Evolutionary conservation across 805 yeast genomes (phyloP), one percentile per base, ranked within the genome.

Genomic region (Millerozyma miso): DNA sequence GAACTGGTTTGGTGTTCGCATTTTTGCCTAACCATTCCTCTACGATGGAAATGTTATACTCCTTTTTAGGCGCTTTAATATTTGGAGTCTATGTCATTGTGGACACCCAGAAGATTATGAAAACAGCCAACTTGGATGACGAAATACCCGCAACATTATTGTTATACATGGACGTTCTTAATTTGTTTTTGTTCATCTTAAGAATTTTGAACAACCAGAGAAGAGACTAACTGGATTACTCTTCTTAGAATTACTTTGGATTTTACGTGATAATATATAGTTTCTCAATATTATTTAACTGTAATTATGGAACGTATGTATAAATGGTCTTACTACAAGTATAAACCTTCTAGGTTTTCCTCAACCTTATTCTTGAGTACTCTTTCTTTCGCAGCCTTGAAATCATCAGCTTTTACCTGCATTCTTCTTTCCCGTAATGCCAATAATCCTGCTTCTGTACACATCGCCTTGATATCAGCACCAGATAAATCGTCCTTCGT

Each of bases 391-490:
- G 97, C 99, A 51, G 82, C 81, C 63, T 85, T 83, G 72, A 91
- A 91, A 62, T 91, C 99, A 48, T 86, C 88, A 20, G 90, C 93
- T 31, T 91, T 88, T 33, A 91, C 98, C 70, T 89, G 95, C 96
- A 91, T 91, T 69, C 98, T 81, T 67, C 98, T 83, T 65, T 91
- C 98, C 66, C 98, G 83, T 60, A 91, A 74, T 1, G 98, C 98
- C 58, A 89, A 77, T 69, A 91, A 76, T 43, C 98, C 98, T 1
- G 98, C 97, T 63, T 91, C 98, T 1, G 98, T 90, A 63, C 97
- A 89, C 50, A 91, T 88, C 43, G 97, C 98, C 70, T 91, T 91
- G 53, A 91, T 93, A 65, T 91, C 98, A 3, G 98, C 98, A 47
- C 98, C 98, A 7, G 96, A 87, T 49, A 93, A 74, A 45, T 93